phyloP scores from a whole-genome alignment of 176 grass and related monocot species.

The Chloris gayana region DNA sequence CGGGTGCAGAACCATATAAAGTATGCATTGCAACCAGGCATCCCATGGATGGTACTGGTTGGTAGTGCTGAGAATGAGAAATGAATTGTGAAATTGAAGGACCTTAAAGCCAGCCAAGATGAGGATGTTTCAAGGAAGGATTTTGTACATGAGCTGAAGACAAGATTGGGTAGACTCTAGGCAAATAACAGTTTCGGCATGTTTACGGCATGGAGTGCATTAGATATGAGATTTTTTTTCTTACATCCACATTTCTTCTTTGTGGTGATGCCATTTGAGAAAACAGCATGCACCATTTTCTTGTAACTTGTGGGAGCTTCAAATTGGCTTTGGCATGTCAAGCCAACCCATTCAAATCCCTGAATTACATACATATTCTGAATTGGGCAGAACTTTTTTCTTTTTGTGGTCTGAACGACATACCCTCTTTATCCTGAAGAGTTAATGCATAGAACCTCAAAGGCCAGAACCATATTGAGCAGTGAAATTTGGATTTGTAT shows the following conservation, averaged over 20 bases:
- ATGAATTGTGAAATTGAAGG: conserved; percentile 77
- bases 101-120: conserved; percentile 64
- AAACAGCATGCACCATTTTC: background rate
- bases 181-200: background rate
- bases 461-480: too few relatives aligned
- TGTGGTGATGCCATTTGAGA: background rate
- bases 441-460: too few relatives aligned
- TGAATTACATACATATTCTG: background rate
- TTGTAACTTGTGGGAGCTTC: too few relatives aligned
- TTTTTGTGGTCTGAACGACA: too few relatives aligned
- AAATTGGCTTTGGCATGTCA: background rate
- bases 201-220: background rate
- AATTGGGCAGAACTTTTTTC: background rate
- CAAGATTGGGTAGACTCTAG: conserved; percentile 41
- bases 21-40: conserved; percentile 56
- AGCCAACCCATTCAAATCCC: background rate
- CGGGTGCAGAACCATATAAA: conserved; percentile 71
- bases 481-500: too few relatives aligned
- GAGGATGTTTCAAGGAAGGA: conserved; percentile 55
- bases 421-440: too few relatives aligned
- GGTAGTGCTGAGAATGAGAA: conserved; percentile 62
- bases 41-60: conserved; percentile 88
- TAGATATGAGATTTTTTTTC: background rate
- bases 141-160: conserved; percentile 62
- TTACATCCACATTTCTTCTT: background rate